Base-by-base conservation (phyloP, 495 filamentous ascomycete species). In the Geoglossum glabrum region DNA sequence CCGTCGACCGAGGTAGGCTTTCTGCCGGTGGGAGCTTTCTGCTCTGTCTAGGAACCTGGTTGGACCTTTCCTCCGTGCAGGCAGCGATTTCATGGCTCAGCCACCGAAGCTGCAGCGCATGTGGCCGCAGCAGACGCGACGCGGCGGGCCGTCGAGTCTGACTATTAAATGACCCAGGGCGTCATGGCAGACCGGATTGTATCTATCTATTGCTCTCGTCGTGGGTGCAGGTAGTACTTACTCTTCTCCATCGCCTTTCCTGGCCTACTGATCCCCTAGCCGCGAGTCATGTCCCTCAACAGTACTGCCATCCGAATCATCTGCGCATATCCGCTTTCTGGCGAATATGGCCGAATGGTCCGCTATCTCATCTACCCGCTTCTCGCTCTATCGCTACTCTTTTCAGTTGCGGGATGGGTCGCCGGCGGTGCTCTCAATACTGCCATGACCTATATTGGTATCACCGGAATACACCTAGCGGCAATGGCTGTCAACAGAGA, bases 331-430 rank as follows among this genome's bases (percentile, higher is more conserved):
- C 49, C 49, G 15, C 25, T 52, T 17, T 52, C 49, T 27, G 26
- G 49, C 8, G 25, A 52, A 31, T 52, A 52, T 52, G 49, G 49
- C 25, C 49, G 49, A 11, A 52, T 52, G 49, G 49, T 52, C 49
- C 49, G 49, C 6, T 52, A 52, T 31, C 49, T 52, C 49, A 52
- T 52, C 49, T 52, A 52, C 28, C 49, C 49, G 2, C 49, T 52
- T 31, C 49, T 52, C 25, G 17, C 49, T 1, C 19, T 52, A 27
- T 52, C 49, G 1, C 49, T 52, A 17, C 49, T 52, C 19, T 52
- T 52, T 26, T 52, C 49, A 30, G 49, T 52, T 17, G 49, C 49
- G 28, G 49, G 49, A 30, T 52, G 49, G 49, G 49, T 52, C 1
- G 49, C 49, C 17, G 49, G 49, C 11, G 49, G 49, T 19, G 49